These are phyloP conservation scores for Ophiostoma perfectum DNA, from an alignment of 2,329 filamentous ascomycete species.

Conservation along the genomic window DNA sequence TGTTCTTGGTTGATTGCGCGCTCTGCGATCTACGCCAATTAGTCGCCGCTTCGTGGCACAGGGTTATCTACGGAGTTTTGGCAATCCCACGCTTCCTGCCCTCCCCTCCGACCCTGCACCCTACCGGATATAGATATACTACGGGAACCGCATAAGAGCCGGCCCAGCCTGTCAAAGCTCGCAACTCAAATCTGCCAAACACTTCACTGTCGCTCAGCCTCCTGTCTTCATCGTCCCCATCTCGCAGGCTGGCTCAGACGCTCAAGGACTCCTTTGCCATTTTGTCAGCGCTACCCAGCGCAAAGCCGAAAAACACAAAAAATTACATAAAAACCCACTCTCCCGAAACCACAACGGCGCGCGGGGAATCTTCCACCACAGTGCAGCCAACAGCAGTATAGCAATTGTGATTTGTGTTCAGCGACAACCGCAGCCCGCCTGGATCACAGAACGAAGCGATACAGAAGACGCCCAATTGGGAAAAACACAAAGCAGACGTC, in stretches of 20 bases:
- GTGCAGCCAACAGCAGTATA: conserved; percentile 1
- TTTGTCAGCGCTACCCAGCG: neutral
- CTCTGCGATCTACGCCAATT: neutral
- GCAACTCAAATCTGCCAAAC: neutral
- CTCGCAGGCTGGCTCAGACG: neutral
- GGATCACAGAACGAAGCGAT: neutral
- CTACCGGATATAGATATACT: neutral
- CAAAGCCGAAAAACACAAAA: neutral
- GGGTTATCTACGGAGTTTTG: neutral
- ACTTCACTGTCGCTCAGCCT: neutral
- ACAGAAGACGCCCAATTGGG: neutral
- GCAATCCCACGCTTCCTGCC: neutral
- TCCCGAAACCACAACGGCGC: neutral
- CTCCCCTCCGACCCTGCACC: neutral
- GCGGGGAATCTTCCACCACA: conserved; percentile 1
- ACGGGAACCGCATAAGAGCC: neutral
- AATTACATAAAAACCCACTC: conserved; percentile 10
- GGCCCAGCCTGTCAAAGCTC: no score
- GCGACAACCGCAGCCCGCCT: neutral
- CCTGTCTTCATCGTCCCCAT: neutral
- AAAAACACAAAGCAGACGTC: conserved; percentile 2
- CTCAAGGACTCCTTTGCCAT: no score
- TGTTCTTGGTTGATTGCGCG: neutral
- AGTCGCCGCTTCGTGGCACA: neutral
- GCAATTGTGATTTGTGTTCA: conserved; percentile 7